Conservation (phyloP, 1,284 basidiomycete species). For the Tylopilus sp. region DNA sequence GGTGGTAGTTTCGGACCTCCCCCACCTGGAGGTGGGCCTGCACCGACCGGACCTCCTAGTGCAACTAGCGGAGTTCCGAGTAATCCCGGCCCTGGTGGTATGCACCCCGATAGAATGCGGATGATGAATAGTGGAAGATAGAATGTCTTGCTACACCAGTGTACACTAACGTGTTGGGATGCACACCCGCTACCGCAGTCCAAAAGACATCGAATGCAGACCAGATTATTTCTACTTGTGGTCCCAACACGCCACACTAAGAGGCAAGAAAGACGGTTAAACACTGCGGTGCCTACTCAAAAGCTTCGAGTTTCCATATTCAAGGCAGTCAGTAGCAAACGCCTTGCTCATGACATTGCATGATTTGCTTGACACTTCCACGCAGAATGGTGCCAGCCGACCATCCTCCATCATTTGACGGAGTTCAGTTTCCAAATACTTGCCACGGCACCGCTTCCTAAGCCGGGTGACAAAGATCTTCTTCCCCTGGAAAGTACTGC, state of each 20-base stretch:
- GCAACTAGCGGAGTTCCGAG: slow-evolving; percentile 23
- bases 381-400: slow-evolving; percentile 39
- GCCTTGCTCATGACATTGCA: slow-evolving; percentile 21
- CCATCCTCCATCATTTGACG: slow-evolving; percentile 33
- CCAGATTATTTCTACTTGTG: not conserved
- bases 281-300: not conserved
- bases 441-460: slow-evolving; percentile 27
- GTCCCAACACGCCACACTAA: not conserved
- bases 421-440: slow-evolving; percentile 31
- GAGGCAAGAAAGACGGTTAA: not conserved
- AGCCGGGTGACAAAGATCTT: slow-evolving; percentile 36
- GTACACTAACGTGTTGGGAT: not conserved
- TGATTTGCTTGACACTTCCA: slow-evolving; percentile 36
- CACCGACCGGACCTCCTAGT: slow-evolving; percentile 26
- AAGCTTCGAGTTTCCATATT: slow-evolving; percentile 16
- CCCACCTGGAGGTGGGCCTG: slow-evolving; percentile 33
- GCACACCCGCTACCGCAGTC: not conserved
- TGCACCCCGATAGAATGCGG: slow-evolving; percentile 83
- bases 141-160: slow-evolving; percentile 1
- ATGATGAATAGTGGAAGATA: slow-evolving; percentile 61
- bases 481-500: slow-evolving; percentile 31
- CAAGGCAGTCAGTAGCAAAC: slow-evolving; percentile 24
- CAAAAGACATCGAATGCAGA: not conserved
- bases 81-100: slow-evolving; percentile 47
- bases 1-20: slow-evolving; percentile 39